Base-by-base conservation (phyloP, 208 protist species). In the Trypanosoma mega region DNA sequence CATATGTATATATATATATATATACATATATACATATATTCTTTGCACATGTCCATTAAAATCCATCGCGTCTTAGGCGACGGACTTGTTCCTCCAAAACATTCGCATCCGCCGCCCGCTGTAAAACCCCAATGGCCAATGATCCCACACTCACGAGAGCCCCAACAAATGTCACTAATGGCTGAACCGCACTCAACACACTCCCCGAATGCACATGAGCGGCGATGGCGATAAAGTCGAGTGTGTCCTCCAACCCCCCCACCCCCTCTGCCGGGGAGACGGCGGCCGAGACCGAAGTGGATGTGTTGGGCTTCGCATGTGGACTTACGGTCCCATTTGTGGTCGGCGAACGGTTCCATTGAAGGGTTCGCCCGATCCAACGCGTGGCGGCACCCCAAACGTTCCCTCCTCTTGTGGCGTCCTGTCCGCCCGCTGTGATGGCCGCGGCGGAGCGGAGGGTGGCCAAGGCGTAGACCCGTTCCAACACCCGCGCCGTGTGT, bases 21-120 rank as follows among this genome's bases (percentile, higher is more conserved):
- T 30, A 44, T 44, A 44, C n/a, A 44, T 44, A 44, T 44, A 44
- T 44, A 44, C n/a, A 50, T 50, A 30, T 31, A 14, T 14, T 14
- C 6, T 50, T 50, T 30, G 9, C 6, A 6, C 26, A 6, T 50
- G 6, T 6, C 6, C 11, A n/a, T 24, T 50, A 30, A 24, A 50
- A 31, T 6, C 45, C 45, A 16, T 4, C 31, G 4, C 47, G 14
- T 47, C 39, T 48, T 8, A 79, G 47, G 14, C 48, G 43, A 30
- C 33, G 34, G 34, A 84, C 63, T 62, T 92, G 83, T 46, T 86
- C 83, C 20, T 74, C 70, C 20, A 93, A 31, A 4, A 90, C 46
- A 8, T 89, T 89, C 9, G 78, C 81, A 47, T 90, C 81, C n/a
- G 78, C 82, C 3, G 36, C 56, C 9, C 87, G 82, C 50, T 93